A percentile compares a stretch with the other conserved stretches of the same genome.
phyloP scores from a whole-genome alignment of 2,329 filamentous ascomycete species.

The Lasiodiplodia sp. region DNA sequence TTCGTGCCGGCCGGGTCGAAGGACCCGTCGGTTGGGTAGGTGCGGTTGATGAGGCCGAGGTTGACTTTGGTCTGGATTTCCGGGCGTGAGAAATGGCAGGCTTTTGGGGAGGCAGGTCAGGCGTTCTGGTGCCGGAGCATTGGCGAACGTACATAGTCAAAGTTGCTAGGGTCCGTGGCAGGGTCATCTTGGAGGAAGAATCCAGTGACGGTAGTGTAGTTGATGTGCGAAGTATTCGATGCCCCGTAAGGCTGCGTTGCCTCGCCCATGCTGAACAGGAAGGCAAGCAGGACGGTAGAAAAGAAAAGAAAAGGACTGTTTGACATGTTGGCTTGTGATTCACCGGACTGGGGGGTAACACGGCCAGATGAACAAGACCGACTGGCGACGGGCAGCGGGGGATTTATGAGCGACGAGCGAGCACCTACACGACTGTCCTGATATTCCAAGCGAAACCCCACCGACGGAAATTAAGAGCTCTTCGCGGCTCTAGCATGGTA shows the following conservation, averaged over 20 bases:
- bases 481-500: slow-evolving; percentile 13
- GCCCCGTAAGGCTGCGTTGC: slow-evolving; percentile 13
- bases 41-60: slow-evolving; percentile 70
- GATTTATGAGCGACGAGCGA: slow-evolving; percentile 8
- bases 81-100: neutral
- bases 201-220: slow-evolving; percentile 67
- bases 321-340: slow-evolving; percentile 6
- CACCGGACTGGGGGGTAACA: neutral
- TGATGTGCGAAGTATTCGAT: slow-evolving; percentile 52
- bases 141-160: slow-evolving; percentile 63
- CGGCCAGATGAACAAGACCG: neutral
- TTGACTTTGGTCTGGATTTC: slow-evolving; percentile 61
- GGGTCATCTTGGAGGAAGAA: slow-evolving; percentile 71
- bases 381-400: neutral
- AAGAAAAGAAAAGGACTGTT: slow-evolving; percentile 29
- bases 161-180: slow-evolving; percentile 62
- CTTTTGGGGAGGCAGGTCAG: slow-evolving; percentile 37
- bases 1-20: slow-evolving; percentile 50
- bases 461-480: slow-evolving; percentile 15
- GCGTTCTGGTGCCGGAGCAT: neutral
- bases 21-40: slow-evolving; percentile 63
- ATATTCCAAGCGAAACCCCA: slow-evolving; percentile 21
- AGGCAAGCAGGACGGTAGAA: slow-evolving; percentile 22
- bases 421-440: slow-evolving; percentile 22
- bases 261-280: slow-evolving; percentile 30